A percentile compares a stretch with the other conserved stretches of the same genome.
Conservation (phyloP, 2,329 filamentous ascomycete genomes). For the Sarocladium brachiariae region DNA sequence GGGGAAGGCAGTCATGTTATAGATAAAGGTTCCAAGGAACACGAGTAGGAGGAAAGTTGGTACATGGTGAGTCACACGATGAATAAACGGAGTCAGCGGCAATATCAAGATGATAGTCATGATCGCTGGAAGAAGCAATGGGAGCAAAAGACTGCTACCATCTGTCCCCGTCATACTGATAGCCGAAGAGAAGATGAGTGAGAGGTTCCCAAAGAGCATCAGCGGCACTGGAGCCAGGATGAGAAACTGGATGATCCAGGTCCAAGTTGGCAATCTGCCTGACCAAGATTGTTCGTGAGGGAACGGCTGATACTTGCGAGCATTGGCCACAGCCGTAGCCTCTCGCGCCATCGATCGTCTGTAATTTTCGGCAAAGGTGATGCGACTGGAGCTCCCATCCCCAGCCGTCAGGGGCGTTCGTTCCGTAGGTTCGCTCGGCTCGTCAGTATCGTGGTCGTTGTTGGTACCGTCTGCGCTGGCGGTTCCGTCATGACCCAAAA, state of each 20-base stretch:
- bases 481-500: conserved; percentile 5
- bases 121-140: conserved; percentile 63
- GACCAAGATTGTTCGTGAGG: conserved; percentile 83
- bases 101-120: conserved; percentile 67
- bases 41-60: conserved; percentile 70
- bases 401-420: conserved; percentile 44
- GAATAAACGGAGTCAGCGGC: conserved; percentile 76
- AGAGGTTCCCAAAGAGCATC: conserved; percentile 70
- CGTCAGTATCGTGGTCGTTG: conserved; percentile 14
- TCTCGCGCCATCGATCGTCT: conserved; percentile 37
- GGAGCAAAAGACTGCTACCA: conserved; percentile 63
- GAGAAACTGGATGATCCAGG: conserved; percentile 83
- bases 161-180: conserved; percentile 79
- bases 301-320: conserved; percentile 37
- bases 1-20: conserved; percentile 82
- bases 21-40: conserved; percentile 69
- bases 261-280: conserved; percentile 67
- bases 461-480: conserved; percentile 7
- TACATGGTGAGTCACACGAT: conserved; percentile 77
- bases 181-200: conserved; percentile 63
- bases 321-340: conserved; percentile 14
- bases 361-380: conserved; percentile 50
- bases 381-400: conserved; percentile 27
- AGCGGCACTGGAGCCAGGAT: conserved; percentile 71
- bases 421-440: conserved; percentile 34